Conservation (phyloP, 2,329 filamentous ascomycete genomes). For the Colletotrichum sp. region DNA sequence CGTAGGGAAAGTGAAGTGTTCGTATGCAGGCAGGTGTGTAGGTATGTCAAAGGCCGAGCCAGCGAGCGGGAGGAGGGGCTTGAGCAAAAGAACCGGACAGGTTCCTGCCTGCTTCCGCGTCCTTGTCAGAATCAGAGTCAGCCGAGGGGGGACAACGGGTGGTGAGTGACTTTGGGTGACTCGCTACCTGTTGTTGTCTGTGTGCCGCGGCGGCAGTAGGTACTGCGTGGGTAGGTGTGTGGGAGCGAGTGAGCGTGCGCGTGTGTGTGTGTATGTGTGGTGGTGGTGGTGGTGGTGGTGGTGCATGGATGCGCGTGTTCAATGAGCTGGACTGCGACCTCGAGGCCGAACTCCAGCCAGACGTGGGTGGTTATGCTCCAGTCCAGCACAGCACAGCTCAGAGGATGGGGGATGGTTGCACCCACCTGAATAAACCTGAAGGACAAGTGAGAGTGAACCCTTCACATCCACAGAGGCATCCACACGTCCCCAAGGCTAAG, state of each 20-base stretch:
- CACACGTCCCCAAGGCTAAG: slow-evolving; percentile 5
- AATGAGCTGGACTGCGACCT: background rate
- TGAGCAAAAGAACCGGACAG: background rate
- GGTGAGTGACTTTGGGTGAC: background rate
- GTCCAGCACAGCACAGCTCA: background rate
- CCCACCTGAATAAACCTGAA: slow-evolving; percentile 20
- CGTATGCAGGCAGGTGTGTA: background rate
- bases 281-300: background rate
- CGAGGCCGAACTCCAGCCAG: background rate
- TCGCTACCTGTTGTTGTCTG: background rate
- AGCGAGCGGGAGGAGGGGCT: background rate
- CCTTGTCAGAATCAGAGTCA: background rate
- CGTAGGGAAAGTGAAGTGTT: background rate
- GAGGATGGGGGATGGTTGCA: slow-evolving; percentile 12
- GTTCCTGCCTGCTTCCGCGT: background rate
- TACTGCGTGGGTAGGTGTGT: background rate
- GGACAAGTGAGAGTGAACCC: slow-evolving; percentile 12
- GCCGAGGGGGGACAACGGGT: background rate
- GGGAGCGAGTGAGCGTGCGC: background rate
- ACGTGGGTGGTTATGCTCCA: background rate
- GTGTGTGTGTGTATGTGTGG: background rate
- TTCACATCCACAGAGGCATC: slow-evolving; percentile 18
- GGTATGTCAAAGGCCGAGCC: background rate
- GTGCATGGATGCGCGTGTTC: background rate
- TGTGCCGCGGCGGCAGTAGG: background rate